A percentile compares a stretch with the other conserved stretches of the same genome.
Evolutionary conservation across 352 stramenopile species (phyloP).

Genomic region (Pythium utonaiense): DNA sequence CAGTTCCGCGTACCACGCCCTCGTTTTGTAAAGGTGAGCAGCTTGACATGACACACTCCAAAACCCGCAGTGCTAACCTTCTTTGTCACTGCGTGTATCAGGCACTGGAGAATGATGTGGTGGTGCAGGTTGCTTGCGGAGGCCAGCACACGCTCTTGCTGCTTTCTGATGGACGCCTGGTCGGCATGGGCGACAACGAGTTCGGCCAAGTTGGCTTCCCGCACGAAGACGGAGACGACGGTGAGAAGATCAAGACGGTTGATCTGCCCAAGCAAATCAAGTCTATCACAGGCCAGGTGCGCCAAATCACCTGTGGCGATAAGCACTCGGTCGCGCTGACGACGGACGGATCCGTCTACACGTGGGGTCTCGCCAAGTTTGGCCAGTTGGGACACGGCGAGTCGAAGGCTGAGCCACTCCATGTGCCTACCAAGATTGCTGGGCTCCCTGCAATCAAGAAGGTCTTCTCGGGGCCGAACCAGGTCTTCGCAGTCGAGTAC

Average conservation of each 20-base stretch:
- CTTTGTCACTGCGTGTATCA: slow-evolving; percentile 10
- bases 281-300: slow-evolving; percentile 13
- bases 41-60: not conserved
- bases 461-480: slow-evolving; percentile 61
- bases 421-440: slow-evolving; percentile 50
- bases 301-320: slow-evolving; percentile 39
- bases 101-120: slow-evolving; percentile 49
- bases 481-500: slow-evolving; percentile 76
- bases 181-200: slow-evolving; percentile 76
- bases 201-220: slow-evolving; percentile 59
- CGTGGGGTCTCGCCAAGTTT: slow-evolving; percentile 70
- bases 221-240: slow-evolving; percentile 29
- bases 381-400: slow-evolving; percentile 64
- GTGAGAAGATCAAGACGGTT: slow-evolving; percentile 36
- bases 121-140: slow-evolving; percentile 61
- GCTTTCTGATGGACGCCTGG: slow-evolving; percentile 49
- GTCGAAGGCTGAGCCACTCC: slow-evolving; percentile 27
- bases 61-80: not conserved
- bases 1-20: slow-evolving; percentile 71
- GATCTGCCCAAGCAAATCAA: slow-evolving; percentile 19
- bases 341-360: slow-evolving; percentile 47
- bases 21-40: slow-evolving; percentile 57
- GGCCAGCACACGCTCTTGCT: slow-evolving; percentile 70
- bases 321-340: slow-evolving; percentile 67
- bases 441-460: slow-evolving; percentile 58